These are phyloP conservation scores for Trichoderma breve DNA, from an alignment of 2,329 filamentous ascomycete species.

Conservation along the genomic window DNA sequence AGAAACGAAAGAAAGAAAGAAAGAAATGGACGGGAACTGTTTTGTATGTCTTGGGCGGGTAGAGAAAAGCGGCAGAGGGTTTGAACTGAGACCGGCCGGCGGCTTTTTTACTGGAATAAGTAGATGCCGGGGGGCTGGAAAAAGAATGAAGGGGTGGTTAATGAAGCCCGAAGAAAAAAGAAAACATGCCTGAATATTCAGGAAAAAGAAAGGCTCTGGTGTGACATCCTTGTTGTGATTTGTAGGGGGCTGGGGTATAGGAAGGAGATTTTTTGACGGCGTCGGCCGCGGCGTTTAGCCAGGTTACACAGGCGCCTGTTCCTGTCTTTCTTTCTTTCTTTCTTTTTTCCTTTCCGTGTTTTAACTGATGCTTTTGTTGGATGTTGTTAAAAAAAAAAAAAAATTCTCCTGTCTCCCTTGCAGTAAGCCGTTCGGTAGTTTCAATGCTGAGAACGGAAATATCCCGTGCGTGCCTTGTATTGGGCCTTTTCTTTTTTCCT, in stretches of 20 bases:
- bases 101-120: neutral
- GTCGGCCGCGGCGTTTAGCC: neutral
- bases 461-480: neutral
- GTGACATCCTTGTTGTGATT: neutral
- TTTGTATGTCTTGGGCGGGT: neutral
- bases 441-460: neutral
- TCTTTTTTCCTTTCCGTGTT: neutral
- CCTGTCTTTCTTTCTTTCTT: neutral
- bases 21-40: neutral
- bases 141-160: neutral
- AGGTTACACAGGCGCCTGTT: neutral
- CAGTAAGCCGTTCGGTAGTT: neutral
- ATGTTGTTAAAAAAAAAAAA: neutral
- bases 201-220: neutral
- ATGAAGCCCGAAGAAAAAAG: neutral
- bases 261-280: neutral
- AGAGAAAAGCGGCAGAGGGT: neutral
- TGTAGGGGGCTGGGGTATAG: neutral
- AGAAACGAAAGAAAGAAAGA: neutral
- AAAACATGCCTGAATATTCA: neutral
- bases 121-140: neutral
- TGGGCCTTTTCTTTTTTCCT: neutral
- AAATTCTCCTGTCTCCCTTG: neutral
- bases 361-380: neutral
- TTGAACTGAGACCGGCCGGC: neutral